phyloP scores from a whole-genome alignment of 2,329 filamentous ascomycete genomes.

The Fusarium sp. region DNA sequence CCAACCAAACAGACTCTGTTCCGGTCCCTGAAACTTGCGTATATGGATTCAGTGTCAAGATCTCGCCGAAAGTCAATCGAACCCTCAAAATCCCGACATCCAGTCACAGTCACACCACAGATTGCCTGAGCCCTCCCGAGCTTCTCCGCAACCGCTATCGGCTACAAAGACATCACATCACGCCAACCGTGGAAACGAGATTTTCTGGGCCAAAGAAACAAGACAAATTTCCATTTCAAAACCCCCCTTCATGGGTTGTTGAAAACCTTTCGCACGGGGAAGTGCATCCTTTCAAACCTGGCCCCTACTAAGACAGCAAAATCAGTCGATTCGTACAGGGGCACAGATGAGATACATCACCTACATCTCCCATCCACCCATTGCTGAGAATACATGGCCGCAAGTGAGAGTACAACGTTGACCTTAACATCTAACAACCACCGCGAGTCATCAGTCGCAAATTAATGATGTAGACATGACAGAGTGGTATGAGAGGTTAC shows the following conservation, averaged over 20 bases:
- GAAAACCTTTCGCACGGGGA: not conserved
- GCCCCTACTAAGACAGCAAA: slow-evolving; percentile 1
- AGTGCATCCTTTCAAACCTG: slow-evolving; percentile 18
- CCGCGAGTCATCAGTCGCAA: not conserved
- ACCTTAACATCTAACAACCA: not conserved
- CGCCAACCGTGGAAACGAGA: not conserved
- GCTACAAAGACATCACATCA: not conserved
- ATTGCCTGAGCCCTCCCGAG: slow-evolving; percentile 25
- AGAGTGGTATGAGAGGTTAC: slow-evolving; percentile 2
- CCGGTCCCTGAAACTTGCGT: not conserved
- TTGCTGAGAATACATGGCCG: slow-evolving; percentile 13
- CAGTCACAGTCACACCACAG: slow-evolving; percentile 31
- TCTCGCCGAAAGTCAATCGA: not conserved
- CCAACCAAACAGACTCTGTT: not conserved
- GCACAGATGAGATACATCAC: not conserved
- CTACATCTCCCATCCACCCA: not conserved
- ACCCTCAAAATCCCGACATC: slow-evolving; percentile 25
- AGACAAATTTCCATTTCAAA: not conserved
- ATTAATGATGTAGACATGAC: slow-evolving; percentile 2
- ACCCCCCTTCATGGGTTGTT: not conserved
- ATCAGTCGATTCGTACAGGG: slow-evolving; percentile 27
- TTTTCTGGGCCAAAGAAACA: not conserved
- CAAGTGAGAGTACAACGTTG: slow-evolving; percentile 8
- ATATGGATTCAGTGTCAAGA: not conserved
- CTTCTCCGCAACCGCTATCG: slow-evolving; percentile 14